Base-by-base conservation (phyloP, 257 asterid genomes). In the Salvia hispanica region DNA sequence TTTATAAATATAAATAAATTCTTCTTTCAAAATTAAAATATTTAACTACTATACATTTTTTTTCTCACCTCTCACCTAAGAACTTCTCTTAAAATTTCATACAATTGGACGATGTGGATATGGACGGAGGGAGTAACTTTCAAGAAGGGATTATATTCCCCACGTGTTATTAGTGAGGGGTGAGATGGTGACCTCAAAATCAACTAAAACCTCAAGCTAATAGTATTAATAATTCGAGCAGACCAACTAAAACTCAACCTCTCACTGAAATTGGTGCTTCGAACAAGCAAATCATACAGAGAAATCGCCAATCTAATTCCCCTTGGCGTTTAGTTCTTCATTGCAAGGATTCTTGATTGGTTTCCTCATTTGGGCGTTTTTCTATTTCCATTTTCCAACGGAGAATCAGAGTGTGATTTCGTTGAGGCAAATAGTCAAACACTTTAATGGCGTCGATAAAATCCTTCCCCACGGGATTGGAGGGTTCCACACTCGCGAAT, bases 371-470 rank as follows among this genome's bases (percentile, higher is more conserved):
- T 69, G 78, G 77, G 76, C 50, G 6, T 40, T 45, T 55, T 54
- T 11, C 60, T 10, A 6, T 16, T 9, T 64, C 44, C 60, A 55
- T 9, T 56, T 56, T 47, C 53, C 48, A 18, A n/a, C 58, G 52
- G 57, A 34, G 57, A 25, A 39, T 34, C 1, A 9, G 8, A 39
- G 48, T 9, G 9, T 21, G 6, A n/a, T 52, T 71, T 48, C 72
- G 12, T 12, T 48, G 73, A 37, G 76, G 70, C 77, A 77, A 50
- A 52, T 51, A 37, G 64, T 73, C 84, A 71, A 80, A 70, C 86
- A 44, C 50, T 62, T 74, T 0, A 46, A 84, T 82, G 88, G 86
- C 86, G 70, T 79, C 89, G 8, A 81, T 78, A 80, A 89, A 84
- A 59, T 79, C 85, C 16, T 79, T 85, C 58, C 79, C 88, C 39